Evolutionary conservation across 208 protist genomes (phyloP), one percentile per base, ranked within the genome.

Genomic region (Acanthamoeba quina): DNA sequence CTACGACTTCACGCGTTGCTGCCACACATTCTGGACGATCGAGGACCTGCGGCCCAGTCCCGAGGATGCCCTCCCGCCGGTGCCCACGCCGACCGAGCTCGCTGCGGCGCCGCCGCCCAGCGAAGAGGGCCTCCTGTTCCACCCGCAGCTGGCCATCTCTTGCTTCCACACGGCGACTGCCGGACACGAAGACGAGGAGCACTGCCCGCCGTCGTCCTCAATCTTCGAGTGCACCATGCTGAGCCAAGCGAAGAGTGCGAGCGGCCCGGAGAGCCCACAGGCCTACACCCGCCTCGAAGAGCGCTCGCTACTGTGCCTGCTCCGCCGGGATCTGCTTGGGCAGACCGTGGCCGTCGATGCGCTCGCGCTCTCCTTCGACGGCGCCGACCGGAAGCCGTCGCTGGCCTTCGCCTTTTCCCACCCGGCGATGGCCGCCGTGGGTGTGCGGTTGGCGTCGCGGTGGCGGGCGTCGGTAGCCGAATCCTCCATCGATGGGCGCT

Each of bases 1-100:
- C 72, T 80, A 80, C 24, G 72, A 80, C 41, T 26, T 6, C 21
- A 24, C 37, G 24, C 72, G 41, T 5, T 26, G 41, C 72, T 21
- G 72, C 72, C 72, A 80, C 72, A 80, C 72, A 4, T 80, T 80
- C 72, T 80, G 72, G 72, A 80, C 72, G 37, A 52, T 80, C 21
- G 72, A 80, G 72, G 37, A n/a, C 41, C 24, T 44, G 10, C 72
- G n/a, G 3, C 24, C 72, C 0, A 5, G 19, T 47, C 31, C 68
- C 68, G 34, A 34, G 15, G 31, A 37, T 24, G 68, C 68, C 13
- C 13, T 24, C n/a, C 68, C 68, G 31, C 34, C 37, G 15, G 68
- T 76, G 68, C 68, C 68, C 6, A 76, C 68, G 68, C 68, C 68
- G 2, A 13, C n/a, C 34, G 68, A 76, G 68, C 68, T 76, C n/a